Evolutionary conservation across 1,139 yeast species (phyloP).

Genomic region (Scheffersomyces titani): DNA sequence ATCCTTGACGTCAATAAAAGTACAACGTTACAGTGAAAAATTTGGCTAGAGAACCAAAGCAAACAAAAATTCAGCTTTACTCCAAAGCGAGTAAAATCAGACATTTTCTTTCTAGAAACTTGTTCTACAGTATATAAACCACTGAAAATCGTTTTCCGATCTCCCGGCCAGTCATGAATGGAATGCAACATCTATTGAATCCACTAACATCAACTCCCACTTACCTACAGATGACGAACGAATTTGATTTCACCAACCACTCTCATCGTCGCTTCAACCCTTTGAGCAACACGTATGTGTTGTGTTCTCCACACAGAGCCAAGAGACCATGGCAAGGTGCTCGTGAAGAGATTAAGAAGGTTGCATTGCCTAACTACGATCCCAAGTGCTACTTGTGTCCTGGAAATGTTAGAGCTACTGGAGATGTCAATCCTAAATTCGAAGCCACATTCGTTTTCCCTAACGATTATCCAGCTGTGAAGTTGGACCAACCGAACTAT

Average conservation of each 20-base stretch:
- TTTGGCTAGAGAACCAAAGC: neutral
- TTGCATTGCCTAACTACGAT: conserved; percentile 56
- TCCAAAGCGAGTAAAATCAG: neutral
- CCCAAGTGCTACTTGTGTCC: conserved; percentile 75
- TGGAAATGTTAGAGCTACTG: conserved; percentile 66
- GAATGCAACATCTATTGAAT: conserved; percentile 23
- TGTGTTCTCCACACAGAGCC: conserved; percentile 77
- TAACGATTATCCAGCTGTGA: conserved; percentile 75
- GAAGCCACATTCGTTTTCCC: conserved; percentile 58
- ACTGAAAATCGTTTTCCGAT: neutral
- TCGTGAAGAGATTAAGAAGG: conserved; percentile 51
- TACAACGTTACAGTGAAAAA: conserved; percentile 21
- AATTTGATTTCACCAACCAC: conserved; percentile 53
- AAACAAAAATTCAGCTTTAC: conserved; percentile 7
- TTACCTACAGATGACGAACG: conserved; percentile 23
- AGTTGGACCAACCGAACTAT: conserved; percentile 55
- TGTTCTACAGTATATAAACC: neutral
- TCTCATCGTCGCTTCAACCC: conserved; percentile 75
- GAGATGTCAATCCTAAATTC: conserved; percentile 63
- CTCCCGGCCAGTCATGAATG: conserved; percentile 5
- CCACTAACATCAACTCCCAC: conserved; percentile 23
- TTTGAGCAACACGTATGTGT: conserved; percentile 59
- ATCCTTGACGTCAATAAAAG: neutral
- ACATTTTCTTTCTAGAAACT: neutral
- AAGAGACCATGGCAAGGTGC: conserved; percentile 86